Base-by-base conservation (phyloP, 441 rosid genomes). In the Isatis lusitanica region DNA sequence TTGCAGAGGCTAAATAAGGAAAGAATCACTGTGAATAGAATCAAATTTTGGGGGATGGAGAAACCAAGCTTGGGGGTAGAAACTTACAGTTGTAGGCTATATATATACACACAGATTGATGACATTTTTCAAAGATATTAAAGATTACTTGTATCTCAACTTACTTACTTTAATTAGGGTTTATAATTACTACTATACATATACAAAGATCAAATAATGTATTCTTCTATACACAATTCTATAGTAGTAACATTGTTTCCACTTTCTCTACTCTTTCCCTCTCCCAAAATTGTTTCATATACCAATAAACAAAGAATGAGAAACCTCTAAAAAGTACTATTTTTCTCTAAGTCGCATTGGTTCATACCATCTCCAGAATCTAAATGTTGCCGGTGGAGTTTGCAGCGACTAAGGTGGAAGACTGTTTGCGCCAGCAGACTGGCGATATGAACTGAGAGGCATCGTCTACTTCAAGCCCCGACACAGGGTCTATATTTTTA, bases 351-450 rank as follows among this genome's bases (percentile, higher is more conserved):
- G 16, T 69, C 59, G 47, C 59, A 56, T 12, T 53, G 21, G 65
- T 63, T 73, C 78, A 92, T 55, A 89, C 89, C 98, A 92, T 90
- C 84, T 95, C 98, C 79, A 89, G 70, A 44, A 89, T 80, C 16
- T 93, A 93, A 81, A 96, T 89, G 75, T 96, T 96, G 69, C 99
- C 99, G 0, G 86, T 83, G 65, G 99, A 96, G 79, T 93, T 93
- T 75, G 99, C 99, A 48, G 97, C 98, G 13, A 91, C 90, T 63
- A 96, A 79, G 8, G 94, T 90, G 13, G 97, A 82, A 8, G 99
- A 85, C 79, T 83, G 91, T 69, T 91, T 85, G 0, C 96, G 91
- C 99, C 99, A 96, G 79, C 99, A 21, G 56, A 93, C 92, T 0
- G 97, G 89, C 7, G 99, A 96, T 70, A 90, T 88, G 80, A 93